phyloP scores from a whole-genome alignment of 495 filamentous ascomycete genomes.

The Elaphomyces granulatus region DNA sequence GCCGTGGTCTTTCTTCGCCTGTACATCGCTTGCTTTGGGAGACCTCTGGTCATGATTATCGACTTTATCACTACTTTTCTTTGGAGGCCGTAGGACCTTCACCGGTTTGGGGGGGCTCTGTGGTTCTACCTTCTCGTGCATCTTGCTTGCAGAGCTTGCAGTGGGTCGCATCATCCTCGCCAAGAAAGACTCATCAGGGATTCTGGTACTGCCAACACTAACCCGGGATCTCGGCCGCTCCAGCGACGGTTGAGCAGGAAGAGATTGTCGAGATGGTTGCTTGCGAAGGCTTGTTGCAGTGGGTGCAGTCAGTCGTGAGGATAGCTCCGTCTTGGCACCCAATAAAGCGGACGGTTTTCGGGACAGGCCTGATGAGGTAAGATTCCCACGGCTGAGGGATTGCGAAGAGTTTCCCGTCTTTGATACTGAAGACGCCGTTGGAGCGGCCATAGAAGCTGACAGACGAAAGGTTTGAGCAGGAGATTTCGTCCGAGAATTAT shows the following conservation, averaged over 20 bases:
- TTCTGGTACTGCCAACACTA: conserved; percentile 25
- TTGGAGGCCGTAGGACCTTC: conserved; percentile 2
- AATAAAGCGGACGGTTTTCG: conserved; percentile 30
- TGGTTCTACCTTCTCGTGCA: conserved; percentile 50
- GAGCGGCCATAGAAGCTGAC: conserved; percentile 45
- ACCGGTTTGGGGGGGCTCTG: conserved; percentile 24
- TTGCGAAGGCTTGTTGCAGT: conserved; percentile 16
- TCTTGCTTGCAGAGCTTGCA: conserved; percentile 60
- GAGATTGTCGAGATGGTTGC: conserved; percentile 29
- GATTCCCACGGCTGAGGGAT: conserved; percentile 32
- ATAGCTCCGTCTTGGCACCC: conserved; percentile 4
- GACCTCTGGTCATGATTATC: neutral
- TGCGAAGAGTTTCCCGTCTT: conserved; percentile 33
- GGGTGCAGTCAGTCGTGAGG: conserved; percentile 13
- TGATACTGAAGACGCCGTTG: conserved; percentile 45
- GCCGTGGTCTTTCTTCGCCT: too few species aligned
- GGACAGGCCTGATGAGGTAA: conserved; percentile 18
- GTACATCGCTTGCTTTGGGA: neutral
- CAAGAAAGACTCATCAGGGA: conserved; percentile 59
- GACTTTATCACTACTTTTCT: neutral
- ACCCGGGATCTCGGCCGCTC: conserved; percentile 31
- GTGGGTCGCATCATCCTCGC: conserved; percentile 91
- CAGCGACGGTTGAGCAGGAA: conserved; percentile 17
- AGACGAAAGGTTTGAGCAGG: conserved; percentile 49
- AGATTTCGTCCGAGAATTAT: conserved; percentile 48